Base-by-base conservation (phyloP, 164 flowering plant species). In the Tinospora cordifolia region DNA sequence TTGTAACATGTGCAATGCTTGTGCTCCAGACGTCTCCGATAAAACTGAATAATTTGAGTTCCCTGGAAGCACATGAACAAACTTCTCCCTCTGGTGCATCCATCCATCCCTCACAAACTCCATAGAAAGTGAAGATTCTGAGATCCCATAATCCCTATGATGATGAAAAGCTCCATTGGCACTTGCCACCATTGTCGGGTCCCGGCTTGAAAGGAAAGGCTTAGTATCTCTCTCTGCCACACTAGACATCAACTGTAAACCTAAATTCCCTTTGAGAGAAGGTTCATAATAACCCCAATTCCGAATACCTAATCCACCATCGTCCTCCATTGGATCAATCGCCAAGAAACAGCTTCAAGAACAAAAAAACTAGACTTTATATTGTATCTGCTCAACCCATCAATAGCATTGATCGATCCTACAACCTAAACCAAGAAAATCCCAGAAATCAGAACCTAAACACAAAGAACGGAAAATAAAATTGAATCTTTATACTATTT, bases 281-380 rank as follows among this genome's bases (percentile, higher is more conserved):
- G 87, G 87, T 60, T 86, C 95, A 79, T 87, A 88, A 66, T 86
- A 87, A 25, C 87, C 93, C 97, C 97, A 92, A 75, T 86, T 88
- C 27, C 87, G 86, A 75, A 87, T 70, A 74, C 82, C 84, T 77
- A 88, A 79, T 41, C 85, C 89, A 59, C 83, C 87, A 58, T 75
- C 71, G 62, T 88, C 93, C 54, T 90, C 97, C 97, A 89, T 88
- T 1, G 39, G 21, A 69, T 30, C 36, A 30, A 49, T 14, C 25
- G 51, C 65, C 24, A 40, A 41, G 3, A n/a, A 46, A 63, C 15
- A 21, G 62, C 11, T 8, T 24, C 30, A 15, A n/a, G 68, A 2
- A 22, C 7, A 19, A 36, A 57, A 3, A 39, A 62, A 44, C 65
- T 12, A 27, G 64, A 65, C 39, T 66, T 59, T 46, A 22, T 38